Conservation (phyloP, 2,329 filamentous ascomycete species). For the Talaromyces sp. region DNA sequence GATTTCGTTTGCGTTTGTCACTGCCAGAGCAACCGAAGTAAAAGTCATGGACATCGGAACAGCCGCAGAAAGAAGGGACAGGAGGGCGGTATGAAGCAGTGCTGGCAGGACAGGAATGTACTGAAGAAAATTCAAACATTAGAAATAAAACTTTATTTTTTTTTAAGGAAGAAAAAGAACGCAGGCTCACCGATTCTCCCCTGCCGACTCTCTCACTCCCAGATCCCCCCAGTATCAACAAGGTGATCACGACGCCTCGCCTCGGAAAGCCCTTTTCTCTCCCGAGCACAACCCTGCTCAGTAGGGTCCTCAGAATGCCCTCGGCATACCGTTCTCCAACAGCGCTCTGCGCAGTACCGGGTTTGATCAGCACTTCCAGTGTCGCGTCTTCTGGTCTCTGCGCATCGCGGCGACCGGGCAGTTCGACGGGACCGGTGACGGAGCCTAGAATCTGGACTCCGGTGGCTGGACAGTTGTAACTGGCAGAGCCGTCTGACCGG, state of each 20-base stretch:
- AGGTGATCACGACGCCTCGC: slow-evolving; percentile 37
- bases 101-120: slow-evolving; percentile 75
- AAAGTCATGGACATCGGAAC: slow-evolving; percentile 72
- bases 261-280: slow-evolving; percentile 37
- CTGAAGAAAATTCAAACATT: slow-evolving; percentile 35
- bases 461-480: slow-evolving; percentile 34
- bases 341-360: slow-evolving; percentile 78
- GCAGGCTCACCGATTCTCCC: slow-evolving; percentile 31
- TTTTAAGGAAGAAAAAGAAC: neutral
- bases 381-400: slow-evolving; percentile 87
- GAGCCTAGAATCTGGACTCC: slow-evolving; percentile 78
- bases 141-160: slow-evolving; percentile 10
- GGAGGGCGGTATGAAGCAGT: slow-evolving; percentile 70
- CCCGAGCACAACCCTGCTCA: slow-evolving; percentile 36
- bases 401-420: slow-evolving; percentile 65
- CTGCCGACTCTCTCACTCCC: slow-evolving; percentile 24
- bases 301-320: slow-evolving; percentile 37
- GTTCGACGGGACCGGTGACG: slow-evolving; percentile 90
- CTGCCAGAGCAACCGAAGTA: slow-evolving; percentile 59
- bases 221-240: slow-evolving; percentile 34
- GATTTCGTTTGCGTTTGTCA: slow-evolving; percentile 41
- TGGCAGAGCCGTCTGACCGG: slow-evolving; percentile 36
- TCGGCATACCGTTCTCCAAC: slow-evolving; percentile 79
- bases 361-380: slow-evolving; percentile 84
- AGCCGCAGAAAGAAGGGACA: slow-evolving; percentile 74